Conservation (phyloP, 1,139 yeast genomes). For the Nakaseomyces uthaithaninus region DNA sequence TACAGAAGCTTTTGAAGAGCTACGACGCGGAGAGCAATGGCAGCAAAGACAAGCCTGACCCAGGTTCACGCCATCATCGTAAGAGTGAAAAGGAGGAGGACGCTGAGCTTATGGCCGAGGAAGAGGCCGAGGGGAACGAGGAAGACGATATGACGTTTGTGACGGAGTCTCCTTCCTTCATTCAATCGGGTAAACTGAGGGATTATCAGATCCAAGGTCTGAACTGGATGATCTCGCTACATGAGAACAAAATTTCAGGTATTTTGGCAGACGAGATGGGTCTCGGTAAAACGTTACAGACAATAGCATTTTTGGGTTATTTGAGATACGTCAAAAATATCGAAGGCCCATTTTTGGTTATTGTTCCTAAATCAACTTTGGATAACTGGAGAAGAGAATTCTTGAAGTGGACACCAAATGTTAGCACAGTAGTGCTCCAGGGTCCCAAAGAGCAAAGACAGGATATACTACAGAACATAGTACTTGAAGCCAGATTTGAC, state of each 20-base stretch:
- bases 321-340: slow-evolving; percentile 51
- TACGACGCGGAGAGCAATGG: slow-evolving; percentile 26
- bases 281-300: slow-evolving; percentile 88
- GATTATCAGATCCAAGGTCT: slow-evolving; percentile 90
- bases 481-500: slow-evolving; percentile 60
- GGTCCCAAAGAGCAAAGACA: slow-evolving; percentile 66
- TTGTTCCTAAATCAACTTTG: slow-evolving; percentile 71
- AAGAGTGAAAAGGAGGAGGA: slow-evolving; percentile 90
- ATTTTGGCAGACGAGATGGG: slow-evolving; percentile 99
- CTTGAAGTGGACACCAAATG: slow-evolving; percentile 72
- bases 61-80: slow-evolving; percentile 39
- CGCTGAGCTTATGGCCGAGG: slow-evolving; percentile 75
- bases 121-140: slow-evolving; percentile 63
- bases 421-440: slow-evolving; percentile 55
- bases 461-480: slow-evolving; percentile 41
- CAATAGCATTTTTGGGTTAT: slow-evolving; percentile 75
- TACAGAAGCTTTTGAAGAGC: slow-evolving; percentile 38
- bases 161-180: slow-evolving; percentile 53
- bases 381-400: slow-evolving; percentile 79
- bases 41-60: slow-evolving; percentile 20
- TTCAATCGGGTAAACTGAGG: slow-evolving; percentile 51
- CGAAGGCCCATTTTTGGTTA: slow-evolving; percentile 65
- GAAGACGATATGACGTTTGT: slow-evolving; percentile 11
- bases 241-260: slow-evolving; percentile 80
- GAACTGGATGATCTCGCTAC: slow-evolving; percentile 80